Evolutionary conservation across 2,329 filamentous ascomycete genomes (phyloP).

Genomic region (Xylaria sp.): DNA sequence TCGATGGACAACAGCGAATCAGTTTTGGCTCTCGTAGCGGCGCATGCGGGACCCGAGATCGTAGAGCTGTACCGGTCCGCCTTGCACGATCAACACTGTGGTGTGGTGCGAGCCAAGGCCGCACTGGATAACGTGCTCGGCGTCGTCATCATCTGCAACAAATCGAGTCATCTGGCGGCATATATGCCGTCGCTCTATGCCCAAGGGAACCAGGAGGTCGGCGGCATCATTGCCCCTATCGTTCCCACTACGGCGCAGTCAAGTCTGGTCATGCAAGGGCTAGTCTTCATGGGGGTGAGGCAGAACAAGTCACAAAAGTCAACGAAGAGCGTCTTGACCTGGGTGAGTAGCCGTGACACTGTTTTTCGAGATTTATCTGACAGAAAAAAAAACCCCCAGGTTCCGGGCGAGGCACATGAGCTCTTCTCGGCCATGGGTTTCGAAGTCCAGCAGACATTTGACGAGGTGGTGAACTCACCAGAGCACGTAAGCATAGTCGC

Average conservation of each 20-base stretch:
- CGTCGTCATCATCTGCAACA: constrained; percentile 79
- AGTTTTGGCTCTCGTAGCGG: constrained; percentile 76
- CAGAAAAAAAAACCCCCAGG: constrained; percentile 38
- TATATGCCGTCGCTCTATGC: constrained; percentile 73
- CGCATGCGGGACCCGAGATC: constrained; percentile 76
- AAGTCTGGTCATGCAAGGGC: constrained; percentile 73
- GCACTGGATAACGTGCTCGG: constrained; percentile 72
- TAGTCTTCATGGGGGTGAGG: constrained; percentile 79
- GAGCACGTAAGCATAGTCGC: constrained; percentile 38
- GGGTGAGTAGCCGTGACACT: constrained; percentile 61
- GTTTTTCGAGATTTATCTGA: constrained; percentile 32
- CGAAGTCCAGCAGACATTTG: constrained; percentile 42
- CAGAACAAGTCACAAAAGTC: constrained; percentile 82
- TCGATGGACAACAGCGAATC: constrained; percentile 76
- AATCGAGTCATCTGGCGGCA: constrained; percentile 69
- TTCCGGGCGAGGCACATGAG: constrained; percentile 42
- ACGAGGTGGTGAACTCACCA: constrained; percentile 44
- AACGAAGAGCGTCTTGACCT: constrained; percentile 75
- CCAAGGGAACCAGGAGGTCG: constrained; percentile 60
- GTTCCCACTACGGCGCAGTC: constrained; percentile 73
- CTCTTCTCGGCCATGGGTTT: constrained; percentile 43
- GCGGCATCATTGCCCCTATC: constrained; percentile 81
- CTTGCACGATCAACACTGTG: constrained; percentile 73
- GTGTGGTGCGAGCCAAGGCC: constrained; percentile 82
- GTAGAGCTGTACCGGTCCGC: constrained; percentile 81